Base-by-base conservation (phyloP, 164 flowering plant species). In the Berberis thunbergii region DNA sequence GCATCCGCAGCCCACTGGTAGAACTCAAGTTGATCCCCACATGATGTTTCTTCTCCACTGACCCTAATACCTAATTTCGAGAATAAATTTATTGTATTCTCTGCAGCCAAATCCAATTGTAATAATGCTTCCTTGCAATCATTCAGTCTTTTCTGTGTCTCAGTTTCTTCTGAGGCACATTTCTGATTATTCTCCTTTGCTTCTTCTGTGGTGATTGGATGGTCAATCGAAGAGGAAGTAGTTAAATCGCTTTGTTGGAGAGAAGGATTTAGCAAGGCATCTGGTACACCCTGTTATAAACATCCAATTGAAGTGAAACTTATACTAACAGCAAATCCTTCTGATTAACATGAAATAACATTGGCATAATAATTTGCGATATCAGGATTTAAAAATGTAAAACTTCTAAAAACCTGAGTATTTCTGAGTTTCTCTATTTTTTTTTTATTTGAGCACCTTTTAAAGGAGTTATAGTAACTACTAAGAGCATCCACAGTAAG, bases 81-180 rank as follows among this genome's bases (percentile, higher is more conserved):
- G 66, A 86, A 77, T 63, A 76, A 67, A 66, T 73, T 67, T 43
- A 79, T 63, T 65, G 76, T 73, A 61, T 43, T 71, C 49, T 78
- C 76, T 11, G 83, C 78, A 40, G 85, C 84, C 56, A 66, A 54
- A 63, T 83, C 81, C 65, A 87, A 61, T 50, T 58, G 59, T 6
- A 67, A 57, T 46, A 85, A 65, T 58, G 85, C 85, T 57, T 79
- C 70, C 54, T 74, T 72, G 54, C 84, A 85, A 45, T 62, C 74
- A 53, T 48, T 50, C 7, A 77, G 70, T 53, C 41, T 69, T 41
- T 75, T 78, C 57, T 58, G 65, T 41, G 73, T 9, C 55, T 68
- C 74, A 45, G 26, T 60, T 69, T 43, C 61, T 62, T 12, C 66
- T 7, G 54, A 61, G 60, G 41, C 41, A 45, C 49, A 49, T 49